Evolutionary conservation across 768 basidiomycete species (phyloP), one percentile per base, ranked within the genome.

Genomic region (Naganishia vishniacii): DNA sequence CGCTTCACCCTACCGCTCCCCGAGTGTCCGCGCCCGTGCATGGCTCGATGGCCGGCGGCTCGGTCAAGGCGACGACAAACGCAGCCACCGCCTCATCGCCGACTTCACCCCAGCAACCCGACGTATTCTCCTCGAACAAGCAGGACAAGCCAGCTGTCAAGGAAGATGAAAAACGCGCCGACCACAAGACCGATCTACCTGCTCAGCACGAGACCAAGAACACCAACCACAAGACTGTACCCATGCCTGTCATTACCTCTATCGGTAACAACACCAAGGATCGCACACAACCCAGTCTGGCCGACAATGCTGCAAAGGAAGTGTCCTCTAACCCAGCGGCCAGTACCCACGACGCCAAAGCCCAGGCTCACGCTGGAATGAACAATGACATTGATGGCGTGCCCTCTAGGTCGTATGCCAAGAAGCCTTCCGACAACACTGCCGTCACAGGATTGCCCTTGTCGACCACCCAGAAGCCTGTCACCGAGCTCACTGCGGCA

Each of bases 221-320:
- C 48, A 66, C 67, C 31, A 72, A 75, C 63, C 75, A 77, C 71
- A 66, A 70, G 48, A 31, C 44, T 45, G 67, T 77, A 9, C 75
- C 75, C 12, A 66, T 66, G 56, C 75, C 75, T 3, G 63, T 71
- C 48, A 74, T 77, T 64, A 72, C 69, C 26, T 59, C 68, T 32
- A 53, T 77, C 40, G 62, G 67, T 11, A 70, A 73, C 62, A 67
- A 68, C 26, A 69, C 59, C 58, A 77, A 77, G 67, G 75, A 77
- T 65, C 66, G 75, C 48, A 66, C 67, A 16, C 65, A 67, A 18
- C 63, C 69, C 32, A 45, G 45, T 40, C 25, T 40, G 34, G 34
- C 46, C 6, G 71, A 71, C 32, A 67, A 67, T 15, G 69, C 69
- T 4, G 68, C 62, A 12, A 31, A 71, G 48, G 69, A 72, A 12